Conservation (phyloP, 2,329 filamentous ascomycete genomes). For the Paraphoma chrysanthemicola region DNA sequence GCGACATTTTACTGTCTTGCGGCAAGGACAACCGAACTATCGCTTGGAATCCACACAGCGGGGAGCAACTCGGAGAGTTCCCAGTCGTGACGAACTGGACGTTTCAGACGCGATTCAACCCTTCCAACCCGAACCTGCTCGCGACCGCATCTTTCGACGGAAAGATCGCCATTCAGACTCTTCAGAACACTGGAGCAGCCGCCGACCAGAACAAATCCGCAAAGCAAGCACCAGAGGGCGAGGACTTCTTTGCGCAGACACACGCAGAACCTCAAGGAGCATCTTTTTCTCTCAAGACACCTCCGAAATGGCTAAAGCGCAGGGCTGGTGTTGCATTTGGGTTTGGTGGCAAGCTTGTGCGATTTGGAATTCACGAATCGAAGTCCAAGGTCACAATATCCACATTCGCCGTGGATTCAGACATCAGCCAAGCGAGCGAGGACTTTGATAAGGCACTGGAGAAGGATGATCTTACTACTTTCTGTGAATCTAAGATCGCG, state of each 20-base stretch:
- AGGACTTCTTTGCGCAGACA: constrained; percentile 95
- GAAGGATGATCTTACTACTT: constrained; percentile 75
- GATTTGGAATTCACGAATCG: constrained; percentile 73
- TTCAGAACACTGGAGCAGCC: constrained; percentile 89
- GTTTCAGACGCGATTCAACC: constrained; percentile 93
- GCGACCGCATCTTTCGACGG: constrained; percentile 98
- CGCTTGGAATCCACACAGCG: constrained; percentile 94
- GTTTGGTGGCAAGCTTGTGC: constrained; percentile 91
- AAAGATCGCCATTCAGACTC: constrained; percentile 90
- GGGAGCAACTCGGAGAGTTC: constrained; percentile 87
- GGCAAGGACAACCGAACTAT: constrained; percentile 97
- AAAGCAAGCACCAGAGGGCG: constrained; percentile 77
- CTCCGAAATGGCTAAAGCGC: constrained; percentile 88
- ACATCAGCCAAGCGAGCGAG: constrained; percentile 82
- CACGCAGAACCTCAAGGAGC: constrained; percentile 90
- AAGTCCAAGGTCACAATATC: constrained; percentile 82
- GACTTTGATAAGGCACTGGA: constrained; percentile 85
- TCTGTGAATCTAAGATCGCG: constrained; percentile 81
- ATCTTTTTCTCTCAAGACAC: constrained; percentile 83
- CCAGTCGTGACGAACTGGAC: constrained; percentile 99
- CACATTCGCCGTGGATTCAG: constrained; percentile 86
- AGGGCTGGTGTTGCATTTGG: constrained; percentile 89
- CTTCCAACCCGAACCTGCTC: constrained; percentile 87
- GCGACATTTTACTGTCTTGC: constrained; percentile 85
- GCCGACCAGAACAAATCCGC: constrained; percentile 65